A percentile compares a stretch with the other conserved stretches of the same genome.
These are phyloP conservation scores for Nothophytophthora sp. DNA, from an alignment of 352 stramenopile species.

Conservation along the genomic window DNA sequence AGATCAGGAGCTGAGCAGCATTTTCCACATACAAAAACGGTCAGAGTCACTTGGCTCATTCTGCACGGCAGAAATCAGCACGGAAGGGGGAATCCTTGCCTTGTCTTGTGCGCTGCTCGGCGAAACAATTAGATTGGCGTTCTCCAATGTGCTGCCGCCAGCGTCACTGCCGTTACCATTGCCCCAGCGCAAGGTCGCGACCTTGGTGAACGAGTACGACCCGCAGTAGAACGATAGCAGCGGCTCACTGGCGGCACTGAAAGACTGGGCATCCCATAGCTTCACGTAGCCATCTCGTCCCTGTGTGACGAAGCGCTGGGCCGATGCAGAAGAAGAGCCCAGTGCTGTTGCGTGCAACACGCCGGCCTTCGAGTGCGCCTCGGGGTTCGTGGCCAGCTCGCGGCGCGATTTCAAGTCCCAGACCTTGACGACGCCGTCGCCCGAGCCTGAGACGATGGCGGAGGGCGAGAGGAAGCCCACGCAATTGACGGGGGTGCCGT, in stretches of 20 bases:
- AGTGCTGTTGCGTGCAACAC: slow-evolving; percentile 51
- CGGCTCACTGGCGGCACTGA: slow-evolving; percentile 20
- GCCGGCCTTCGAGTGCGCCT: slow-evolving; percentile 71
- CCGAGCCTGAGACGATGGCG: slow-evolving; percentile 47
- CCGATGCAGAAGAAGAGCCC: slow-evolving; percentile 6
- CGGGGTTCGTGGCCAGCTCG: slow-evolving; percentile 30
- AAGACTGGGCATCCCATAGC: slow-evolving; percentile 52
- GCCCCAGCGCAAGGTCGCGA: slow-evolving; percentile 45
- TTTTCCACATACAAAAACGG: background rate
- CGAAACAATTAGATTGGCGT: slow-evolving; percentile 36
- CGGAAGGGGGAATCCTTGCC: slow-evolving; percentile 8
- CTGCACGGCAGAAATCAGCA: background rate
- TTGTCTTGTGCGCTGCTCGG: slow-evolving; percentile 45
- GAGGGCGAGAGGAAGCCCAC: slow-evolving; percentile 48
- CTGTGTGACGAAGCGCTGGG: slow-evolving; percentile 55
- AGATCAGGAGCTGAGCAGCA: slow-evolving; percentile 40
- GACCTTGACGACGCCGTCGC: slow-evolving; percentile 70
- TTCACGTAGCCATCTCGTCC: slow-evolving; percentile 73
- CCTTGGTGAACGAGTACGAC: slow-evolving; percentile 72
- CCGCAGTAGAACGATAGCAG: slow-evolving; percentile 50
- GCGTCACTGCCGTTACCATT: background rate
- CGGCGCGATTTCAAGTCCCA: slow-evolving; percentile 71
- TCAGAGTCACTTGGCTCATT: too few relatives aligned
- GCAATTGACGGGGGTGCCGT: slow-evolving; percentile 60
- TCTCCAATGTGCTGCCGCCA: background rate